Evolutionary conservation across 2,329 filamentous ascomycete genomes (phyloP).

Genomic region (Alternaria sp.): DNA sequence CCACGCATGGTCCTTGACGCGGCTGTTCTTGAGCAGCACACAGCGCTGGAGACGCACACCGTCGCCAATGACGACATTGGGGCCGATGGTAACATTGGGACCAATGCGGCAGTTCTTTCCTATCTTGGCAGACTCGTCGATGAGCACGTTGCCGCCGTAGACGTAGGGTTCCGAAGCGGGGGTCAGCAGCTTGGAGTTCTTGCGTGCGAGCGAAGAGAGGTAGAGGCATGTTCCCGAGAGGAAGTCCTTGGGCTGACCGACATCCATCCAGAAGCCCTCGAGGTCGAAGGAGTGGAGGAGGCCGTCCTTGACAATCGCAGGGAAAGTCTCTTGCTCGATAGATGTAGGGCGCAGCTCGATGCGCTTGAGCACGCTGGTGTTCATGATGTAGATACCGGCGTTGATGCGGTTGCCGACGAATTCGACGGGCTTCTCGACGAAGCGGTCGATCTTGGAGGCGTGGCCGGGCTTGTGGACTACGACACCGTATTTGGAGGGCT

Average conservation of each 20-base stretch:
- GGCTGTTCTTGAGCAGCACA: conserved; percentile 85
- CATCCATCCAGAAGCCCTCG: conserved; percentile 99
- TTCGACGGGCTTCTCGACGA: conserved; percentile 99
- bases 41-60: conserved; percentile 93
- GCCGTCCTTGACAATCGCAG: conserved; percentile 86
- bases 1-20: conserved; percentile 99
- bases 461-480: conserved; percentile 96
- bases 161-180: conserved; percentile 78
- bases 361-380: conserved; percentile 85
- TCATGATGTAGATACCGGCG: conserved; percentile 96
- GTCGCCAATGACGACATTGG: conserved; percentile 89
- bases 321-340: conserved; percentile 99
- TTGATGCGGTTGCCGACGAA: conserved; percentile 99
- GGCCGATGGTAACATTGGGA: conserved; percentile 94
- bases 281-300: conserved; percentile 95
- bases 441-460: conserved; percentile 91
- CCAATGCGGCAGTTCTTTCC: conserved; percentile 98
- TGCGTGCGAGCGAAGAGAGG: conserved; percentile 90
- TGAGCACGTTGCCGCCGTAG: conserved; percentile 92
- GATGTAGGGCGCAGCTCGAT: conserved; percentile 97
- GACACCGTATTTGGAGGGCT: conserved; percentile 98
- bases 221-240: conserved; percentile 94
- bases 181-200: conserved; percentile 82
- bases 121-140: conserved; percentile 93
- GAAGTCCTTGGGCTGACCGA: conserved; percentile 98